Evolutionary conservation across 495 filamentous ascomycete genomes (phyloP).

Genomic region (Bacidia gigantensis): DNA sequence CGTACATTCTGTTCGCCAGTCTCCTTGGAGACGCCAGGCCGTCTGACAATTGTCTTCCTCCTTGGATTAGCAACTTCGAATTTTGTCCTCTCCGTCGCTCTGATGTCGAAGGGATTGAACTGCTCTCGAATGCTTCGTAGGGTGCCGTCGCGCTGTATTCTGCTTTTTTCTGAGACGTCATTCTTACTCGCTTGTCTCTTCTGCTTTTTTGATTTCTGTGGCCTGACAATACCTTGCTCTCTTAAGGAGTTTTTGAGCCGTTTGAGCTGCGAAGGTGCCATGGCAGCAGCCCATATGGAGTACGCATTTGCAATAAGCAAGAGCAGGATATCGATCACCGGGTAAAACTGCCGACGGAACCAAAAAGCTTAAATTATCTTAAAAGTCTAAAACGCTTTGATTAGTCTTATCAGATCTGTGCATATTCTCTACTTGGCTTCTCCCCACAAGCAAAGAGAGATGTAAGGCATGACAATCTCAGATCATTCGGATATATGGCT

Average conservation of each 20-base stretch:
- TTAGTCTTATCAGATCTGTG: too few relatives aligned
- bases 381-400: too few relatives aligned
- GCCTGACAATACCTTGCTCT: constrained; percentile 75
- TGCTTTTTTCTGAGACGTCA: constrained; percentile 47
- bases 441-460: background rate
- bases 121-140: constrained; percentile 77
- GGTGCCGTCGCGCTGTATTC: constrained; percentile 56
- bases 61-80: constrained; percentile 49
- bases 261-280: constrained; percentile 94
- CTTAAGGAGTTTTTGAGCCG: constrained; percentile 80
- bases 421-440: background rate
- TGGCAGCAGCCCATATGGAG: constrained; percentile 25
- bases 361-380: background rate
- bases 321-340: background rate
- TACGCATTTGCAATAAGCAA: background rate
- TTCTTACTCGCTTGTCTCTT: constrained; percentile 58
- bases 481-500: constrained; percentile 12
- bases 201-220: constrained; percentile 84
- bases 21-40: constrained; percentile 74
- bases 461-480: constrained; percentile 1
- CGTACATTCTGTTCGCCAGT: constrained; percentile 73
- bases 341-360: background rate
- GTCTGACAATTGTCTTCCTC: constrained; percentile 39
- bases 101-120: constrained; percentile 96
- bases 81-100: constrained; percentile 54